phyloP scores from a whole-genome alignment of 2,329 filamentous ascomycete genomes.

The Ustilaginoidea virens region DNA sequence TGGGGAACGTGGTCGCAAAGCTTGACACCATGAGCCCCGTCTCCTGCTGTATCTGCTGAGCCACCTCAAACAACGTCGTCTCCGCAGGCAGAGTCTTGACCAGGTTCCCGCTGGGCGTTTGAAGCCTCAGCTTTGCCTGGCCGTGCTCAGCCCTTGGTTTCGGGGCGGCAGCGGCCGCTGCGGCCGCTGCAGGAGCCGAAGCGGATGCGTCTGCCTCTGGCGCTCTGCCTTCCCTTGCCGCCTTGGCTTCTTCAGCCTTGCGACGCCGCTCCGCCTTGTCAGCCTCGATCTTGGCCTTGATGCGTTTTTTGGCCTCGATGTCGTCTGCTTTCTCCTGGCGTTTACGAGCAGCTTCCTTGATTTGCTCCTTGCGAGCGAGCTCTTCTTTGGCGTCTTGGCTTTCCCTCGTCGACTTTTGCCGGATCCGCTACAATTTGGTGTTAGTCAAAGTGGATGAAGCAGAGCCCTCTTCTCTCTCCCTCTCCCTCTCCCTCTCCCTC shows the following conservation, averaged over 20 bases:
- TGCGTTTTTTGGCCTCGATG: conserved; percentile 69
- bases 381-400: conserved; percentile 82
- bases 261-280: conserved; percentile 81
- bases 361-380: conserved; percentile 70
- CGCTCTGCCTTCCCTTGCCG: conserved; percentile 61
- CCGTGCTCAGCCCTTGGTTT: conserved; percentile 59
- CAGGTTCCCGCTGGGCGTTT: conserved; percentile 57
- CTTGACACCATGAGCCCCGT: conserved; percentile 54
- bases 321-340: conserved; percentile 79
- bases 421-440: conserved; percentile 37
- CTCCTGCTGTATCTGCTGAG: conserved; percentile 57
- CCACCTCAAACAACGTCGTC: conserved; percentile 86
- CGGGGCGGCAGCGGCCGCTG: conserved; percentile 30
- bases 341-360: conserved; percentile 82
- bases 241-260: conserved; percentile 76
- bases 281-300: conserved; percentile 85
- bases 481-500: too few relatives aligned
- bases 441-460: background rate
- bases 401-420: conserved; percentile 80
- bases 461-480: too few relatives aligned
- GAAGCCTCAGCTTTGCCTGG: conserved; percentile 68
- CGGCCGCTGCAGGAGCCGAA: conserved; percentile 22
- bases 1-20: conserved; percentile 78
- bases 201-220: conserved; percentile 23
- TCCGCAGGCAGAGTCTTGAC: conserved; percentile 81